Base-by-base conservation (phyloP, 2,329 filamentous ascomycete genomes). In the Aspergillus fumigatiaffinis region DNA sequence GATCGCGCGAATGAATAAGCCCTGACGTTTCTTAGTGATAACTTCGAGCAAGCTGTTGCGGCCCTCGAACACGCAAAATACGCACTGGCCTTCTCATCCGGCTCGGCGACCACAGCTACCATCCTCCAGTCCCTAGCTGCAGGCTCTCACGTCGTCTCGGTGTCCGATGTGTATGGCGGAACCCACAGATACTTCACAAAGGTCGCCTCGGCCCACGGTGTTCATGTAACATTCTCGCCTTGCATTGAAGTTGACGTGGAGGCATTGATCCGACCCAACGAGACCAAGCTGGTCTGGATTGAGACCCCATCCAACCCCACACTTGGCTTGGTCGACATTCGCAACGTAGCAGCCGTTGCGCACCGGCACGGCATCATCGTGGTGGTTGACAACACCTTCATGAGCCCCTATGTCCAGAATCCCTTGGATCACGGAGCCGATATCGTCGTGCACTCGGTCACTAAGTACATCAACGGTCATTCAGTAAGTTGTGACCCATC, bases 171-270 rank as follows among this genome's bases (percentile, higher is more conserved):
- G 68, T 99, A 99, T 76, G 94, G 94, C 66, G 94, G 94, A 67
- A 99, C 94, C 46, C 94, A 99, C 80, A 85, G 94, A 70, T 99
- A 99, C 82, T 99, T 99, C 82, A 99, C 94, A 64, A 92, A 97
- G 79, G 94, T 97, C 52, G 94, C 94, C 56, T 87, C 91, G 69
- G 92, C 94, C 26, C 94, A 99, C 76, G 91, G 93, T 68, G 91
- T 99, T 54, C 86, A 89, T 67, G 94, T 97, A 60, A 96, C 93
- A 51, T 99, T 99, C 76, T 93, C 92, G 4, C 91, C 92, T 9
- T 87, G 87, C 76, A 95, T 99, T 70, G 93, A 96, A 78, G 81
- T 91, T 61, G 91, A 97, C 71, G 87, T 97, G 65, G 84, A 84
- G 63, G 84, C 87, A 65, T 84, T 97, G 78, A 95, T 99, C 72